phyloP scores from a whole-genome alignment of 1,284 basidiomycete species.

The Hemileia vastatrix region DNA sequence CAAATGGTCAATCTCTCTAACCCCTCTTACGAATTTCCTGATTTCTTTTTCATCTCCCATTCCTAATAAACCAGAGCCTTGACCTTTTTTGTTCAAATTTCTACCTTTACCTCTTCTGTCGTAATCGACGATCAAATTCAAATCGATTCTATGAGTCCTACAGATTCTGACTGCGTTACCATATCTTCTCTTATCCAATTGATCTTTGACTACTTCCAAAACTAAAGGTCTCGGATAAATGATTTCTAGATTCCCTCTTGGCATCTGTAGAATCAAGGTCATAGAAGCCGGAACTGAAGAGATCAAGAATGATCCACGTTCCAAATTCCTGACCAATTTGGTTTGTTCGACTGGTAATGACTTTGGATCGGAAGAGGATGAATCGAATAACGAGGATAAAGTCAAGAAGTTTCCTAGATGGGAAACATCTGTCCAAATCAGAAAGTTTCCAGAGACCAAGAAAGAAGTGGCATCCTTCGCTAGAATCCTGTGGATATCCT shows the following conservation, averaged over 20 bases:
- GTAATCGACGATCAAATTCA: slow-evolving; percentile 77
- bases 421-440: too few species aligned
- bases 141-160: slow-evolving; percentile 83
- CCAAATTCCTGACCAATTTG: too few species aligned
- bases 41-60: too few species aligned
- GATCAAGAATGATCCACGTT: slow-evolving; percentile 76
- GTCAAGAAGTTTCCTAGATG: too few species aligned
- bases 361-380: too few species aligned
- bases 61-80: too few species aligned
- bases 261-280: slow-evolving; percentile 92
- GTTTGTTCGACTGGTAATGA: too few species aligned
- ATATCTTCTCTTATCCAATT: slow-evolving; percentile 48
- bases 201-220: slow-evolving; percentile 56
- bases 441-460: too few species aligned
- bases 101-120: too few species aligned
- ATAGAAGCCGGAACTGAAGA: slow-evolving; percentile 73
- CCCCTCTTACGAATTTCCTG: slow-evolving; percentile 64
- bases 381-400: too few species aligned
- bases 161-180: slow-evolving; percentile 79
- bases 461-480: too few species aligned
- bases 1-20: slow-evolving; percentile 80
- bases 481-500: too few species aligned
- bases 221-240: slow-evolving; percentile 87
- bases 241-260: slow-evolving; percentile 90
- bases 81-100: slow-evolving; percentile 64